phyloP scores from a whole-genome alignment of 805 yeast species.

The Priceomyces castillae region DNA sequence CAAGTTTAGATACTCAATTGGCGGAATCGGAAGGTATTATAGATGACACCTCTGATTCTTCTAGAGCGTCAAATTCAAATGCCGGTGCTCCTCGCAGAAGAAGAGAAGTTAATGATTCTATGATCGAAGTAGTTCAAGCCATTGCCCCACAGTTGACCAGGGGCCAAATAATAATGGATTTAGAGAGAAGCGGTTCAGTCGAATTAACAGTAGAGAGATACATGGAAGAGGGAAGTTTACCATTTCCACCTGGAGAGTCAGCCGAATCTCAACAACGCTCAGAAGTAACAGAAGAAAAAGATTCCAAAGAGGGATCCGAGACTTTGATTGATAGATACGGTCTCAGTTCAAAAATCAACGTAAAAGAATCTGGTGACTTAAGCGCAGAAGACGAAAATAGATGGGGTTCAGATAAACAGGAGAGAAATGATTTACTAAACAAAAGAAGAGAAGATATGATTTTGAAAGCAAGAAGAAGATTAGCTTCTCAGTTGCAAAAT shows the following conservation, averaged over 20 bases:
- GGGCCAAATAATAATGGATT: conserved; percentile 70
- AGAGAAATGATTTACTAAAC: conserved; percentile 18
- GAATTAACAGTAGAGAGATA: conserved; percentile 75
- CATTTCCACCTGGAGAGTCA: conserved; percentile 48
- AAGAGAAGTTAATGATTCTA: conserved; percentile 58
- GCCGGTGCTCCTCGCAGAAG: conserved; percentile 14
- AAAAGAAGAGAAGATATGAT: conserved; percentile 42
- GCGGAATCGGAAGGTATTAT: conserved; percentile 4
- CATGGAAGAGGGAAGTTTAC: conserved; percentile 58
- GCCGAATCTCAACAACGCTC: conserved; percentile 11
- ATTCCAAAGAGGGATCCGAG: conserved; percentile 19
- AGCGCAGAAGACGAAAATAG: conserved; percentile 30
- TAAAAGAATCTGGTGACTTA: neutral
- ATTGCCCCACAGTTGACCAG: conserved; percentile 71
- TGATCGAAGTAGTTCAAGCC: conserved; percentile 84
- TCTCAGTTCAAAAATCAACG: conserved; percentile 25
- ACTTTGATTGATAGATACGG: conserved; percentile 42
- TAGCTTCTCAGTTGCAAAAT: conserved; percentile 39
- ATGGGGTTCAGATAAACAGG: conserved; percentile 24
- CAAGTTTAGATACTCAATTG: conserved; percentile 28
- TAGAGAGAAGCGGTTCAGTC: conserved; percentile 75
- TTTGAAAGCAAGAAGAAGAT: conserved; percentile 42
- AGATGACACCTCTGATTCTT: conserved; percentile 9
- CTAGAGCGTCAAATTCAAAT: conserved; percentile 8
- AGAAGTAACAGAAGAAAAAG: conserved; percentile 4